Conservation (phyloP, 148 eudicot species). For the Vaccinium darrowii region DNA sequence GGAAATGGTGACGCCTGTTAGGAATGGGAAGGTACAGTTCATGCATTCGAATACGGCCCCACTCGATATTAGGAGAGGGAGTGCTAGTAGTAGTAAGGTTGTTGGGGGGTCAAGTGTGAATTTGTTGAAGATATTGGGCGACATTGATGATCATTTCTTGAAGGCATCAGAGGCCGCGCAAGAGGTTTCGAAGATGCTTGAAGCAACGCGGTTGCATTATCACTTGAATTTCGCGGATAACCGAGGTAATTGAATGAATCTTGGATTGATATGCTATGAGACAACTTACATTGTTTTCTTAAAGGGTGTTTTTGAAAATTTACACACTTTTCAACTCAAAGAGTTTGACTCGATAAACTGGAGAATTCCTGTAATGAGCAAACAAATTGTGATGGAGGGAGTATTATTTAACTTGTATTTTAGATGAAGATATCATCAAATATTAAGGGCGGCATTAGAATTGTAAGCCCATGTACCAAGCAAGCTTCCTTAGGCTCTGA, state of each 20-base stretch:
- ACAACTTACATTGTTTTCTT: neutral
- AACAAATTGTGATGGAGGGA: no score
- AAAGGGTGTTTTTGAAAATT: no score
- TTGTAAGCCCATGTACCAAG: neutral
- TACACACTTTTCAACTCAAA: no score
- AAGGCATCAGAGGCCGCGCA: constrained; percentile 86
- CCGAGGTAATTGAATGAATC: constrained; percentile 52
- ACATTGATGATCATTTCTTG: constrained; percentile 85
- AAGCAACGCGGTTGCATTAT: constrained; percentile 84
- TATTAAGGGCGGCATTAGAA: neutral
- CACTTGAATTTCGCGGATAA: constrained; percentile 92
- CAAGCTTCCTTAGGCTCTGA: neutral
- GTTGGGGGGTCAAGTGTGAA: constrained; percentile 48
- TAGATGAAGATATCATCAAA: neutral
- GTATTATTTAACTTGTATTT: neutral
- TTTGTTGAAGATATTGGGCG: constrained; percentile 69
- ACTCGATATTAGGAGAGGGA: constrained; percentile 34
- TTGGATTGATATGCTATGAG: constrained; percentile 1
- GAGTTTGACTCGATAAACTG: no score
- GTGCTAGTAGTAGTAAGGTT: constrained; percentile 15
- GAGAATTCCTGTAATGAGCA: no score
- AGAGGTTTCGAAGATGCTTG: constrained; percentile 90
- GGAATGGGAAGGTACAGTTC: constrained; percentile 48
- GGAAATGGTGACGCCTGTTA: constrained; percentile 35
- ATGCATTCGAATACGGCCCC: constrained; percentile 90